phyloP scores from a whole-genome alignment of 768 basidiomycete genomes.

The Chiua virens region DNA sequence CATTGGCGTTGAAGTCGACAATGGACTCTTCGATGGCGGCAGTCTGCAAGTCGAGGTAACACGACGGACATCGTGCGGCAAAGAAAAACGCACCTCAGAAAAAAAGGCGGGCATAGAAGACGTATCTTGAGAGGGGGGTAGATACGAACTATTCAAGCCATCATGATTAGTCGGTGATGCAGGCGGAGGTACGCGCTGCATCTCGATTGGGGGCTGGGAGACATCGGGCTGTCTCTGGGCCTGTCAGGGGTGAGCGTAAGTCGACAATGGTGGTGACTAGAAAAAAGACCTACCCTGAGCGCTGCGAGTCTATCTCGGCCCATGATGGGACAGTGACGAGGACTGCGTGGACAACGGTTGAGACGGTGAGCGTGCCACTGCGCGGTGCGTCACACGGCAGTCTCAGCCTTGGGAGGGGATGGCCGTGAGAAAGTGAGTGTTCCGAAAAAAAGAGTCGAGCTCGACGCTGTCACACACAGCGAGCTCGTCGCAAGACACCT shows the following conservation, averaged over 20 bases:
- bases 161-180: conserved; percentile 2
- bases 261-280: conserved; percentile 36
- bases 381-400: too few relatives aligned
- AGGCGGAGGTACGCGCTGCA: conserved; percentile 20
- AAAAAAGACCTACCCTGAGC: conserved; percentile 66
- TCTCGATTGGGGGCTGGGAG: conserved; percentile 24
- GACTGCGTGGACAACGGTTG: too few relatives aligned
- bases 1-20: conserved; percentile 44
- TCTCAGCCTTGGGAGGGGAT: neutral
- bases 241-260: conserved; percentile 42
- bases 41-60: conserved; percentile 34
- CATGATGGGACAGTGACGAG: conserved; percentile 37
- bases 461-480: neutral
- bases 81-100: conserved; percentile 23
- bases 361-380: neutral
- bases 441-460: neutral
- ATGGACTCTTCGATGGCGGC: conserved; percentile 49
- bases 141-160: conserved; percentile 3
- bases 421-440: conserved; percentile 12
- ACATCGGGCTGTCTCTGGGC: conserved; percentile 50
- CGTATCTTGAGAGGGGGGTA: conserved; percentile 10
- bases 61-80: neutral
- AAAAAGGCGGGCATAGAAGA: conserved; percentile 35
- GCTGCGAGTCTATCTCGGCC: conserved; percentile 77
- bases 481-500: conserved; percentile 43